Evolutionary conservation across 2,329 filamentous ascomycete genomes (phyloP).

Genomic region (Fusarium odoratissimum): DNA sequence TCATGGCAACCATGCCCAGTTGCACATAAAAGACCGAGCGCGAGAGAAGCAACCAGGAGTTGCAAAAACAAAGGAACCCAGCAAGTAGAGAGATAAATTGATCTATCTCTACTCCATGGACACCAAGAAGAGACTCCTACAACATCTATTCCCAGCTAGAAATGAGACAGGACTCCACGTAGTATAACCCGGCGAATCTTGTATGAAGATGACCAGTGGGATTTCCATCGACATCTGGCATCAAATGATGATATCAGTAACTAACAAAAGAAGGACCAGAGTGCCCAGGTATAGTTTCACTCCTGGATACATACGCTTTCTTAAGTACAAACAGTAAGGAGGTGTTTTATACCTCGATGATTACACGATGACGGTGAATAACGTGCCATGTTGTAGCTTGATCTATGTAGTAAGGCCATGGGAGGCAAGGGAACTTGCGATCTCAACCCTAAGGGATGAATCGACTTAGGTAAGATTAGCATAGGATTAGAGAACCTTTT

Average conservation of each 20-base stretch:
- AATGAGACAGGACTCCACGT: no score
- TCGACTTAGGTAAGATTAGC: background rate
- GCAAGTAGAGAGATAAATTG: no score
- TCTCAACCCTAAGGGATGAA: background rate
- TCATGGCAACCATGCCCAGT: no score
- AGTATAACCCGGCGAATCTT: background rate
- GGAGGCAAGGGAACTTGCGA: background rate
- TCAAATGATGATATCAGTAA: background rate
- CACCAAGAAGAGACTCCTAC: no score
- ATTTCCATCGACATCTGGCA: background rate
- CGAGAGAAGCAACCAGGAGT: no score
- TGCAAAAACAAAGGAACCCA: no score
- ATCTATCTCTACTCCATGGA: no score
- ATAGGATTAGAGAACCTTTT: background rate
- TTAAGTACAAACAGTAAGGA: background rate
- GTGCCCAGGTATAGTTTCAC: background rate
- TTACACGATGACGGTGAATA: background rate
- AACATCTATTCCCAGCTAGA: no score
- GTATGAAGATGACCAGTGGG: background rate
- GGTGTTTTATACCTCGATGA: background rate
- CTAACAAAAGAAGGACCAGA: background rate
- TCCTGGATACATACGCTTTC: background rate
- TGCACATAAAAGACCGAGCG: no score
- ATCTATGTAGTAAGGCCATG: background rate
- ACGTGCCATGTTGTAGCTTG: background rate